phyloP scores from a whole-genome alignment of 2,329 filamentous ascomycete genomes.

The Aspergillus ochraceoroseus region DNA sequence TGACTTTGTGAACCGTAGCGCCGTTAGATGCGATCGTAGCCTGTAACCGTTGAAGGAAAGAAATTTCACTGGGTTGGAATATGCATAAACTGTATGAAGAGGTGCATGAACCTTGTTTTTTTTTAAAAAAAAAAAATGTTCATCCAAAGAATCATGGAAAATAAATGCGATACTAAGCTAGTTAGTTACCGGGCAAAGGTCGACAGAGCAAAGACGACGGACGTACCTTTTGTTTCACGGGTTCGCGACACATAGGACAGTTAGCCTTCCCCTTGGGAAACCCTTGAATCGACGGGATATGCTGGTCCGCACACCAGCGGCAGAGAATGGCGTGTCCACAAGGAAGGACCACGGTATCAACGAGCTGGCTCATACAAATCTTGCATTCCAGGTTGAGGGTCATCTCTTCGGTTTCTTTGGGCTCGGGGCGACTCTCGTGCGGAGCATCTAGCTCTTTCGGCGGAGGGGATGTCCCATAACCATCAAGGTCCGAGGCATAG shows the following conservation, averaged over 20 bases:
- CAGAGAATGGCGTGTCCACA: constrained; percentile 55
- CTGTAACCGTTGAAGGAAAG: no score
- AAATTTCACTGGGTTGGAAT: no score
- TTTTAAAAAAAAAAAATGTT: no score
- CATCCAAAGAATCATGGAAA: constrained; percentile 7
- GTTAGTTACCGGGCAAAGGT: no score
- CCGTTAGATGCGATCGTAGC: no score
- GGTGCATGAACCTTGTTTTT: no score
- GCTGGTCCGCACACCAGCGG: constrained; percentile 51
- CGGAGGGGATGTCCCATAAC: background rate
- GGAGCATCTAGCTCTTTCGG: constrained; percentile 44
- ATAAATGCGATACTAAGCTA: constrained; percentile 6
- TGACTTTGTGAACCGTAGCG: no score
- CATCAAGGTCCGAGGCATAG: constrained; percentile 2
- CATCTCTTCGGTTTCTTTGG: constrained; percentile 48
- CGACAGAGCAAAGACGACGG: no score
- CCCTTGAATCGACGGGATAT: constrained; percentile 42
- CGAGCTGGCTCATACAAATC: constrained; percentile 50
- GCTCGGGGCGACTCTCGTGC: constrained; percentile 45
- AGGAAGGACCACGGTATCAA: constrained; percentile 50
- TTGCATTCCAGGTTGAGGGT: constrained; percentile 50
- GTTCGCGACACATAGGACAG: constrained; percentile 30
- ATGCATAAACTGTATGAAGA: no score
- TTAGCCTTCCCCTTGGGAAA: constrained; percentile 16
- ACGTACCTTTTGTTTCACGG: constrained; percentile 30